These are phyloP conservation scores for Diplodia mutila DNA, from an alignment of 2,329 filamentous ascomycete genomes.

Conservation along the genomic window DNA sequence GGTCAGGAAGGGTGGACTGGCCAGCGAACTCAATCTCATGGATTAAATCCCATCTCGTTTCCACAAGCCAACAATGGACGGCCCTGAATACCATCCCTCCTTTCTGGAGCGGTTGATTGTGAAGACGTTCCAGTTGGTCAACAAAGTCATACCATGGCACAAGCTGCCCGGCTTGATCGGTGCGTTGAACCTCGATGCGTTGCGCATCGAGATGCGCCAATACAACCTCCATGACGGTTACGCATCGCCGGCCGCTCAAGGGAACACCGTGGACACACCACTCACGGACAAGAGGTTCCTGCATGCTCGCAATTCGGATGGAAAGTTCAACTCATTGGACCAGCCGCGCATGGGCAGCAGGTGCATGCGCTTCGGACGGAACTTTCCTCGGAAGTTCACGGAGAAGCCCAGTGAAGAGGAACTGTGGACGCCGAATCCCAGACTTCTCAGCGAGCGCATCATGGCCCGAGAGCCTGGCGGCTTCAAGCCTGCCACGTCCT, in stretches of 20 bases:
- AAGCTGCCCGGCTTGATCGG: slow-evolving; percentile 48
- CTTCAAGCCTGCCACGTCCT: slow-evolving; percentile 51
- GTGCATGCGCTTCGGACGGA: slow-evolving; percentile 52
- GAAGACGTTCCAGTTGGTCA: slow-evolving; percentile 44
- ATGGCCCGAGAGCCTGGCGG: slow-evolving; percentile 43
- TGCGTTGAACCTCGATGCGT: slow-evolving; percentile 47
- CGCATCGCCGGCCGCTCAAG: slow-evolving; percentile 43
- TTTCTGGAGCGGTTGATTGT: slow-evolving; percentile 36
- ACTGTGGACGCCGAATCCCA: slow-evolving; percentile 50
- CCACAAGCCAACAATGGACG: background rate
- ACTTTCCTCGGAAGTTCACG: slow-evolving; percentile 45
- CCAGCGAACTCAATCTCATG: background rate
- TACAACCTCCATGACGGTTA: slow-evolving; percentile 53
- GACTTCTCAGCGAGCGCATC: slow-evolving; percentile 49
- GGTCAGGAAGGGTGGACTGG: background rate
- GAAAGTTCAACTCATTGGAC: slow-evolving; percentile 49
- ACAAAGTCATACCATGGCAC: slow-evolving; percentile 49
- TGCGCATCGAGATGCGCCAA: slow-evolving; percentile 49
- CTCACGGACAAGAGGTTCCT: slow-evolving; percentile 40
- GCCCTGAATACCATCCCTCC: background rate
- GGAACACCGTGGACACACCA: slow-evolving; percentile 36
- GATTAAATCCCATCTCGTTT: background rate
- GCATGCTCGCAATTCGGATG: slow-evolving; percentile 49
- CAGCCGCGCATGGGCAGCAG: slow-evolving; percentile 51
- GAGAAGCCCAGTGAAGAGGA: slow-evolving; percentile 47